Evolutionary conservation across 352 stramenopile genomes (phyloP), one percentile per base, ranked within the genome.

Genomic region (Phytopythium litorale): DNA sequence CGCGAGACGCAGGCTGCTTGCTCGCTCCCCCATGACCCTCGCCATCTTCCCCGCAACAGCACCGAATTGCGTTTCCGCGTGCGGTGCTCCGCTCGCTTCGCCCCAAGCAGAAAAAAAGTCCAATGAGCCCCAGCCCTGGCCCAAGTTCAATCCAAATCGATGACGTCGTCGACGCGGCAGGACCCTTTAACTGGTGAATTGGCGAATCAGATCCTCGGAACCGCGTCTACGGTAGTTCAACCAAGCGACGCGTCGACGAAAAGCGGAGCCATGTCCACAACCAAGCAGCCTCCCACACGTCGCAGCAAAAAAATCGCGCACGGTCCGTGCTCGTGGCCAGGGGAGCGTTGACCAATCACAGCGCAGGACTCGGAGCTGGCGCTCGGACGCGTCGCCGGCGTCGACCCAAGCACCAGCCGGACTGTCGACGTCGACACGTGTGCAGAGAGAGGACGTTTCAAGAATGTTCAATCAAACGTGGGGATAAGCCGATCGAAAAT

Each of bases 51-150:
- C 45, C 21, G 2, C 19, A 8, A 18, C 1, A 50, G 37, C 18
- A 50, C 15, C 50, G 21, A 37, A 18, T 57, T 63, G 57, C 62
- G 49, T 66, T 70, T 66, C 59, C 60, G 19, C 21, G 25, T 25
- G 35, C 33, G 21, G n/a, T 23, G 28, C 50, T 11, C 37, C 52
- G 33, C 32, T 57, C 16, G 30, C 40, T 30, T 37, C 30, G 23
- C 32, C 28, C 62, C 66, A 72, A 68, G 66, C 64, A 77, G 42
- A 57, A 68, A 25, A 56, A 68, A 33, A 15, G 52, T 56, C 15
- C 16, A 28, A 58, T 63, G 33, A 49, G 60, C 32, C 63, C 66
- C 42, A 65, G 8, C 45, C 61, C 54, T 23, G 32, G 9, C 30
- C 18, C 45, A 18, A 56, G 33, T 66, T 66, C 61, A 66, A 66